phyloP scores from a whole-genome alignment of 2,329 filamentous ascomycete genomes.

The Trichoderma koningii region DNA sequence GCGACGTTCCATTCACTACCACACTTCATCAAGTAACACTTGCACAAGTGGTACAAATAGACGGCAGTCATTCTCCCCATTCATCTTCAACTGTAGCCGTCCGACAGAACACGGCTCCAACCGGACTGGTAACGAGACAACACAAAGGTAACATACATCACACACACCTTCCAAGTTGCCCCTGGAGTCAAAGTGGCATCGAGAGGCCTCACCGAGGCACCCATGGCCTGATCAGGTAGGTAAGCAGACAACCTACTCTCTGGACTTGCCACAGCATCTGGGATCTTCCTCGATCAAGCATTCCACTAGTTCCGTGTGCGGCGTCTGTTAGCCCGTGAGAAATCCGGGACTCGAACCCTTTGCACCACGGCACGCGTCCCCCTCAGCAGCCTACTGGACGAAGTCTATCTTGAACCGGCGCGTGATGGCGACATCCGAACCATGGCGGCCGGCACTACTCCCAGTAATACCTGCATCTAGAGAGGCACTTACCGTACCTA shows the following conservation, averaged over 20 bases:
- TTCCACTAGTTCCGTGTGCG: background rate
- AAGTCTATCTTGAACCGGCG: slow-evolving; percentile 4
- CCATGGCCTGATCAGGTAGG: slow-evolving; percentile 4
- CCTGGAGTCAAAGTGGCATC: background rate
- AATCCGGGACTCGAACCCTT: background rate
- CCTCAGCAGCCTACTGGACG: slow-evolving; percentile 6
- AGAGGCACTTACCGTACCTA: too few species aligned
- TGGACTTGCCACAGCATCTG: background rate
- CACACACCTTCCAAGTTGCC: background rate
- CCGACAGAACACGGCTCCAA: background rate
- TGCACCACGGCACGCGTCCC: slow-evolving; percentile 1
- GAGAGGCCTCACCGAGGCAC: slow-evolving; percentile 3
- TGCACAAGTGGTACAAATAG: background rate
- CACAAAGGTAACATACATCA: background rate
- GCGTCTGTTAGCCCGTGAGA: slow-evolving; percentile 6
- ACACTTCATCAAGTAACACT: background rate
- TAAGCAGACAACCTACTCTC: background rate
- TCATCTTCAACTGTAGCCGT: slow-evolving; percentile 3
- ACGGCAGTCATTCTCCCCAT: background rate
- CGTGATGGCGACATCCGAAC: background rate
- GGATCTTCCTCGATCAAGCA: background rate
- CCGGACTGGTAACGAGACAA: background rate
- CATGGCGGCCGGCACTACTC: background rate
- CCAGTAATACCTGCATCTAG: background rate
- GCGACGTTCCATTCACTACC: background rate